Evolutionary conservation across 208 protist genomes (phyloP), one percentile per base, ranked within the genome.

Genomic region (Crithidia acanthocephali): DNA sequence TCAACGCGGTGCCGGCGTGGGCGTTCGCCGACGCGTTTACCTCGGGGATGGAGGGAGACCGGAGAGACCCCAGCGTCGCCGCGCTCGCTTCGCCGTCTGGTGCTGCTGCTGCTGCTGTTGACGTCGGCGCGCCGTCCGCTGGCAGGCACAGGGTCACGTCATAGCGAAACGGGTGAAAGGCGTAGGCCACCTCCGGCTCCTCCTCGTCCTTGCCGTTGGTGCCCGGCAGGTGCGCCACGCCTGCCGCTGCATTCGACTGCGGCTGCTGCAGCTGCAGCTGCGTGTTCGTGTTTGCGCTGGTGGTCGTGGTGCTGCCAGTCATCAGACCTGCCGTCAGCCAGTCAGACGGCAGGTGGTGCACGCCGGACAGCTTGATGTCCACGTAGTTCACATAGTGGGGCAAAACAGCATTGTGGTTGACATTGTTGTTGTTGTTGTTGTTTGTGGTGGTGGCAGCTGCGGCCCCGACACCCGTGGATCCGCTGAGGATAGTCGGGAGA

Each of bases 301-400:
- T 42, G 37, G 37, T 42, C 9, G 9, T 42, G 37, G 9, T 42
- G 13, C 63, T 15, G 69, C n/a, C 30, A 18, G 59, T 15, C 10
- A 15, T 20, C 2, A 32, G 48, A 3, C 76, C 74, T 20, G 81
- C 79, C 10, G 71, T 55, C n/a, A 75, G 72, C 88, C 91, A 95
- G 35, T 85, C 81, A 0, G 74, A 51, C 0, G 91, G 91, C 28
- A 95, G 40, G 56, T 87, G 83, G 6, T 79, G 53, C 11, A 95
- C 65, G 18, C 70, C 65, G 16, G 87, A 74, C 9, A 95, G 66
- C 68, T 92, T 93, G 23, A 95, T 69, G 57, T 95, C 88, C 33
- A 95, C 32, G 71, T 92, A 87, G 72, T 93, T 95, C 15, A 91
- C 84, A 48, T 78, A 86, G 22, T 77, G 53, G 18, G 37, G 18